A percentile compares a stretch with the other conserved stretches of the same genome.
Evolutionary conservation across 148 eudicot species (phyloP).

Genomic region (Spergularia marina): DNA sequence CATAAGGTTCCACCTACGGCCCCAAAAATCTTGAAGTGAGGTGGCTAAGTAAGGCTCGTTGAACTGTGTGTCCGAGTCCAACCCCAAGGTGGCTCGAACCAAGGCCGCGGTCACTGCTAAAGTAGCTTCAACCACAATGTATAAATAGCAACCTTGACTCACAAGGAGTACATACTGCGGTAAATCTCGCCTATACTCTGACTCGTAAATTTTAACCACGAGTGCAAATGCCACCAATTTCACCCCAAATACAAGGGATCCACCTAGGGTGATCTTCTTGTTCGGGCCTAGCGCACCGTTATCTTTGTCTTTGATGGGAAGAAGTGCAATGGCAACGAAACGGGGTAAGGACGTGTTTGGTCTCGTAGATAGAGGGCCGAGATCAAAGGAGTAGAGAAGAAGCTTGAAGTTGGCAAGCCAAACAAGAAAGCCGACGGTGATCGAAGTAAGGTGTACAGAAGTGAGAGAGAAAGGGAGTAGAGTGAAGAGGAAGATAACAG

Average conservation of each 20-base stretch:
- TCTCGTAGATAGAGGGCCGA: conserved; percentile 32
- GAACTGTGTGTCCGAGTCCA: conserved; percentile 50
- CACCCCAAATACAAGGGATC: conserved; percentile 8
- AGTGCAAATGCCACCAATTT: conserved; percentile 29
- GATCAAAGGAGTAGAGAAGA: conserved; percentile 47
- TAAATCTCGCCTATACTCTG: conserved; percentile 11
- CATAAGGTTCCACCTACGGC: conserved; percentile 69
- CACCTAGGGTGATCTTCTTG: background rate
- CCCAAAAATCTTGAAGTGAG: conserved; percentile 72
- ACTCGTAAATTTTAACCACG: conserved; percentile 28
- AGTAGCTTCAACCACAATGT: conserved; percentile 36
- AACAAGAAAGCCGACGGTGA: conserved; percentile 43
- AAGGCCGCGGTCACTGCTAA: conserved; percentile 34
- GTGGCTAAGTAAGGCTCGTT: conserved; percentile 52
- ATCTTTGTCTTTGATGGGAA: conserved; percentile 48
- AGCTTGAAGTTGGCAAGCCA: conserved; percentile 62
- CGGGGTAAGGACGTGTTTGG: conserved; percentile 35
- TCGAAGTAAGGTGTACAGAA: conserved; percentile 30
- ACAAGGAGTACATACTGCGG: conserved; percentile 24
- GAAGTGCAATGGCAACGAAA: conserved; percentile 41
- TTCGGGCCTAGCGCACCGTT: no score
- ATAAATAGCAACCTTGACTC: conserved; percentile 36
- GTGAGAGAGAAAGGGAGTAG: conserved; percentile 41
- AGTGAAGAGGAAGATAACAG: conserved; percentile 43
- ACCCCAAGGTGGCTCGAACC: conserved; percentile 35